Percentiles rank a stretch among this genome's conserved stretches.
Evolutionary conservation across 352 stramenopile species (phyloP).

Genomic region (Phytophthora tubulina): DNA sequence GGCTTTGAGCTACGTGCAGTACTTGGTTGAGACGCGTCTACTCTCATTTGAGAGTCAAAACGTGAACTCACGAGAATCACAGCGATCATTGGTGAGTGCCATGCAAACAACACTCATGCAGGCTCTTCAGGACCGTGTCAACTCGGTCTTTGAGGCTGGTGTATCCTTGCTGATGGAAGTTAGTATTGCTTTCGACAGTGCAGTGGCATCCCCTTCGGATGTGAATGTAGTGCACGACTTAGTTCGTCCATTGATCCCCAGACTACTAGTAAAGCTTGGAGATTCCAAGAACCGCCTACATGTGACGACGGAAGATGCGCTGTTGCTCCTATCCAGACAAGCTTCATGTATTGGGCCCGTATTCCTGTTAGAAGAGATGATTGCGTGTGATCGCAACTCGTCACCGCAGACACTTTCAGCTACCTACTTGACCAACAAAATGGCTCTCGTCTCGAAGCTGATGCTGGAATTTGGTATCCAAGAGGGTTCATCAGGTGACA

Average conservation of each 20-base stretch:
- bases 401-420: slow-evolving; percentile 61
- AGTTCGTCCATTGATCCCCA: slow-evolving; percentile 71
- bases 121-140: slow-evolving; percentile 79
- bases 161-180: slow-evolving; percentile 81
- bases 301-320: slow-evolving; percentile 76
- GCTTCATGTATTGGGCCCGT: slow-evolving; percentile 59
- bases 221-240: slow-evolving; percentile 58
- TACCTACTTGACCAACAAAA: slow-evolving; percentile 77
- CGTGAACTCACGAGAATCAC: neutral
- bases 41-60: slow-evolving; percentile 52
- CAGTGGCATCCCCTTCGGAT: slow-evolving; percentile 28
- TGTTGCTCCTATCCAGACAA: slow-evolving; percentile 78
- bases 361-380: slow-evolving; percentile 85
- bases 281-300: slow-evolving; percentile 80
- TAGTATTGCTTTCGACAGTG: slow-evolving; percentile 62
- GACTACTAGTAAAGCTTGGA: slow-evolving; percentile 78
- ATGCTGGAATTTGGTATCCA: slow-evolving; percentile 82
- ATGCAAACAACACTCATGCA: slow-evolving; percentile 69
- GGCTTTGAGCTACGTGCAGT: slow-evolving; percentile 80
- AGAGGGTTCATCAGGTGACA: slow-evolving; percentile 50
- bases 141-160: slow-evolving; percentile 79
- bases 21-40: slow-evolving; percentile 64
- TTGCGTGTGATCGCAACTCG: slow-evolving; percentile 70
- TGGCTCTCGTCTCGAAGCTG: slow-evolving; percentile 76
- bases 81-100: slow-evolving; percentile 38